phyloP scores from a whole-genome alignment of 441 rosid genomes.

The Gossypium gossypioides region DNA sequence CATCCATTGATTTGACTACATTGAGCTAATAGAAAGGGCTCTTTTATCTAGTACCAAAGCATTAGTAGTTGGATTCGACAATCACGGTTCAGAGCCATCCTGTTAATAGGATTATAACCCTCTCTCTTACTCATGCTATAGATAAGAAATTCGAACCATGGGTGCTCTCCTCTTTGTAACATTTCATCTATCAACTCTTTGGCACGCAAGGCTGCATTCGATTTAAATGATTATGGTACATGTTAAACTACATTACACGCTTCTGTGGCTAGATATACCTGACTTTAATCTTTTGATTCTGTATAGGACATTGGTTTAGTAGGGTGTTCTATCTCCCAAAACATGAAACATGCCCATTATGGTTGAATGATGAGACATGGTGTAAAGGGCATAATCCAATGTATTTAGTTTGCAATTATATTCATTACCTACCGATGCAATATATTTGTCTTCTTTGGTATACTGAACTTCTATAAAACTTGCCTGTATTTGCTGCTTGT shows the following conservation, averaged over 20 bases:
- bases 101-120: not conserved
- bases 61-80: not conserved
- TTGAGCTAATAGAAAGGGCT: not conserved
- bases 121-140: not conserved
- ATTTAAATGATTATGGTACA: conserved; percentile 1
- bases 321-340: not conserved
- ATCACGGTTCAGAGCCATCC: not conserved
- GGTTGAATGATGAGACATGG: not conserved
- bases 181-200: not conserved
- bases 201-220: not conserved
- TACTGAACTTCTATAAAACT: not conserved
- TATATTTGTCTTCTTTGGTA: not conserved
- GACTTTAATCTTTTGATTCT: not conserved
- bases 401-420: not conserved
- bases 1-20: not conserved
- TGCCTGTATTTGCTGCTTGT: not conserved
- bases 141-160: not conserved
- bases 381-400: not conserved
- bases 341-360: not conserved
- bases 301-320: not conserved
- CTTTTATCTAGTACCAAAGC: not conserved
- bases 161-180: conserved; percentile 7
- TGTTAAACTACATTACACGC: not conserved
- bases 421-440: not conserved
- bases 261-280: not conserved